Conservation (phyloP, 2,329 filamentous ascomycete genomes). For the Xylariaceae sp. region DNA sequence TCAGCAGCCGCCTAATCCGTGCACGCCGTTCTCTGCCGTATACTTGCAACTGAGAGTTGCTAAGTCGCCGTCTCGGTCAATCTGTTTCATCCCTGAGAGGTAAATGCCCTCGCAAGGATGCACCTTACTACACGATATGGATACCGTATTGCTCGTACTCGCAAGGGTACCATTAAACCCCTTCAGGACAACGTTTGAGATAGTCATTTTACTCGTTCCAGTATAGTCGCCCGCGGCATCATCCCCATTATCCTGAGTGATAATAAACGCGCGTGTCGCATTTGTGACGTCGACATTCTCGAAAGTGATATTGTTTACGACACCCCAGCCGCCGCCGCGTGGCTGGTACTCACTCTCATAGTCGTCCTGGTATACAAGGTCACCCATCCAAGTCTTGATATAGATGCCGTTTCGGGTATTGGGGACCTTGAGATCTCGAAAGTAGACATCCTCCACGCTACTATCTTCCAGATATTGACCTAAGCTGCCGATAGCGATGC, state of each 20-base stretch:
- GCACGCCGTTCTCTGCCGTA: slow-evolving; percentile 4
- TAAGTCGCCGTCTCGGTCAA: neutral
- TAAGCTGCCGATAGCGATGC: slow-evolving; percentile 60
- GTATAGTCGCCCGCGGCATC: slow-evolving; percentile 49
- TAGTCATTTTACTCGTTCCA: slow-evolving; percentile 56
- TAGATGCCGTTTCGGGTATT: slow-evolving; percentile 57
- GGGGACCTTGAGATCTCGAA: slow-evolving; percentile 55
- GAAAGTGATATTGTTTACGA: slow-evolving; percentile 56
- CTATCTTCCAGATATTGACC: slow-evolving; percentile 62
- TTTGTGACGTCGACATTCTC: slow-evolving; percentile 57
- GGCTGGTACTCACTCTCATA: slow-evolving; percentile 57
- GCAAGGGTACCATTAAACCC: slow-evolving; percentile 57
- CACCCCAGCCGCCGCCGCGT: slow-evolving; percentile 60
- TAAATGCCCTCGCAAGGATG: slow-evolving; percentile 50
- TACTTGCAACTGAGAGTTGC: neutral
- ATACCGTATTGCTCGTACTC: slow-evolving; percentile 44
- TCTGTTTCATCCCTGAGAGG: slow-evolving; percentile 4
- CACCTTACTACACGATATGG: slow-evolving; percentile 53
- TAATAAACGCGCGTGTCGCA: slow-evolving; percentile 48
- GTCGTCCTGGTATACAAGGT: slow-evolving; percentile 48
- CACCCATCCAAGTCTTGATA: slow-evolving; percentile 63
- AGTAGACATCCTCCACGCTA: slow-evolving; percentile 54
- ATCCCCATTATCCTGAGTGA: slow-evolving; percentile 56
- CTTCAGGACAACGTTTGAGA: slow-evolving; percentile 55
- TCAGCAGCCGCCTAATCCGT: slow-evolving; percentile 8